Percentiles rank a stretch among this genome's conserved stretches.
Evolutionary conservation across 495 filamentous ascomycete genomes (phyloP).

Genomic region (Pseudoneurospora amorphoporcata): DNA sequence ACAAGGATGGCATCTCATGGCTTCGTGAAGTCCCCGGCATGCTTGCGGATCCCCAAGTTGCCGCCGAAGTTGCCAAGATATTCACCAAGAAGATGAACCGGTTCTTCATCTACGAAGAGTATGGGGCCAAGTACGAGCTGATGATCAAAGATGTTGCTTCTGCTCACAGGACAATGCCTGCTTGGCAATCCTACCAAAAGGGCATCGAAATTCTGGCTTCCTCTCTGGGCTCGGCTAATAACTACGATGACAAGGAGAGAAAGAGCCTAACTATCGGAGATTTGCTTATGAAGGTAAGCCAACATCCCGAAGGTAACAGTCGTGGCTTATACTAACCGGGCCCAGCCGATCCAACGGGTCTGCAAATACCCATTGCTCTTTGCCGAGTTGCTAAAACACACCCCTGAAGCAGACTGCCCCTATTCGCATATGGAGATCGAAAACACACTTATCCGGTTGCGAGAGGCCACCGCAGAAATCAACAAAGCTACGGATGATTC

Average conservation of each 20-base stretch:
- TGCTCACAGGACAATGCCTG: slow-evolving; percentile 54
- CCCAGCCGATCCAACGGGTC: slow-evolving; percentile 82
- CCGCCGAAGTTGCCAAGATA: slow-evolving; percentile 62
- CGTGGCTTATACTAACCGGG: slow-evolving; percentile 9
- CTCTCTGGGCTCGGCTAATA: slow-evolving; percentile 61
- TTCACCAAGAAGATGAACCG: slow-evolving; percentile 70
- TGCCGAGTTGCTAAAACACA: slow-evolving; percentile 67
- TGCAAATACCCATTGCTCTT: slow-evolving; percentile 90
- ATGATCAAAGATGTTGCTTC: slow-evolving; percentile 67
- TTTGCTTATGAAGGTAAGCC: slow-evolving; percentile 75
- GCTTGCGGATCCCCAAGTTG: slow-evolving; percentile 59
- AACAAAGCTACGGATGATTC: slow-evolving; percentile 64
- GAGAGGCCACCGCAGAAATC: slow-evolving; percentile 61
- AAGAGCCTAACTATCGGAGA: slow-evolving; percentile 75
- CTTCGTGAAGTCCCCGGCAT: slow-evolving; percentile 40
- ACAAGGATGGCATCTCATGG: slow-evolving; percentile 30
- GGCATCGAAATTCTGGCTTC: slow-evolving; percentile 80
- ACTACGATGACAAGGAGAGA: slow-evolving; percentile 48
- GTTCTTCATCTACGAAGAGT: slow-evolving; percentile 81
- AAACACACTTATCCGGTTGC: slow-evolving; percentile 59
- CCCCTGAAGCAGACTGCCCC: slow-evolving; percentile 74
- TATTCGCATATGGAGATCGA: slow-evolving; percentile 68
- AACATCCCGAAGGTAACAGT: background rate
- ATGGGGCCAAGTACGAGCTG: slow-evolving; percentile 74
- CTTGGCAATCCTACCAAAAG: slow-evolving; percentile 74